Evolutionary conservation across 192 early-diverging fungal genomes (phyloP).

Genomic region (Spinellus fusiger): DNA sequence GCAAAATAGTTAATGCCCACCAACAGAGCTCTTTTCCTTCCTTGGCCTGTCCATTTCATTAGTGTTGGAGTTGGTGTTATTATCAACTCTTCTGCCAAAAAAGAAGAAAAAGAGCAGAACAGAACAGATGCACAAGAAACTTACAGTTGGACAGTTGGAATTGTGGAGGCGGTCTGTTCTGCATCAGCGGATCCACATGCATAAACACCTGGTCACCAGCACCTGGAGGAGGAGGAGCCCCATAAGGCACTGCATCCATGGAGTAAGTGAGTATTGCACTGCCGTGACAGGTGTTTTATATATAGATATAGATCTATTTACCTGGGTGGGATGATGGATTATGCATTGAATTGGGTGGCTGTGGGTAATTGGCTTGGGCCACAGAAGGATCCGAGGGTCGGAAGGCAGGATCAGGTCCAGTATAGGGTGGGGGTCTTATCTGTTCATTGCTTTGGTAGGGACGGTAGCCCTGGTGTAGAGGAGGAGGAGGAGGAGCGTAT

Average conservation of each 20-base stretch:
- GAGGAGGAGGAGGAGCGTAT: neutral
- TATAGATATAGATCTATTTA: neutral
- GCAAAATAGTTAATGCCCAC: constrained; percentile 91
- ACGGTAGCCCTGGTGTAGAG: neutral
- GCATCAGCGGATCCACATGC: constrained; percentile 20
- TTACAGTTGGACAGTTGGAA: constrained; percentile 50
- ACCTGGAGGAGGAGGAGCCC: neutral
- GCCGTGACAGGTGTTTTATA: neutral
- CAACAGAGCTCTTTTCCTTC: constrained; percentile 76
- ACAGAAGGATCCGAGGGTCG: constrained; percentile 8
- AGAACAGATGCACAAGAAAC: neutral
- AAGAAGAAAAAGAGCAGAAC: neutral
- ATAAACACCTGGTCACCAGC: constrained; percentile 10
- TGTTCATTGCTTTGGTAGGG: neutral
- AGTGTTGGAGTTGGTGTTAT: neutral
- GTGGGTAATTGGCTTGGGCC: constrained; percentile 25
- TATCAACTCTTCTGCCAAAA: neutral
- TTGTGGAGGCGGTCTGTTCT: constrained; percentile 24
- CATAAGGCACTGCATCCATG: constrained; percentile 10
- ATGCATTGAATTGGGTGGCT: constrained; percentile 22
- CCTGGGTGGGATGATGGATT: constrained; percentile 8
- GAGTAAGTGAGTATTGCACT: neutral
- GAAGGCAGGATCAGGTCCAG: constrained; percentile 19
- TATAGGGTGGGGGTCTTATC: constrained; percentile 16
- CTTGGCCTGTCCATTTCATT: constrained; percentile 30